Base-by-base conservation (phyloP, 768 basidiomycete species). In the Chalciporus piperatus region DNA sequence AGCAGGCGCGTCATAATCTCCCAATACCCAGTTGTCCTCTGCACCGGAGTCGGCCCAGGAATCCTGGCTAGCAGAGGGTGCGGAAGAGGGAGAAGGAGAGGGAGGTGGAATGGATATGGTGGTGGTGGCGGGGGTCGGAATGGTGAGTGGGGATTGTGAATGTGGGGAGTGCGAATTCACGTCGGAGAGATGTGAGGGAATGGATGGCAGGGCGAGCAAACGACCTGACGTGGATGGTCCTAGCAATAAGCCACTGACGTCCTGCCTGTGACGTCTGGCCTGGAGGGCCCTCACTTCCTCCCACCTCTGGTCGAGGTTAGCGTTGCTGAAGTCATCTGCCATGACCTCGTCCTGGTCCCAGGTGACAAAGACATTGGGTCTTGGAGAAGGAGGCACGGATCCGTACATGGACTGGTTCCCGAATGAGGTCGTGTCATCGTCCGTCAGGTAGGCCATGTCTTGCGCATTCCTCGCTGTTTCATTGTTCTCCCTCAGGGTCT, bases 401-500 rank as follows among this genome's bases (percentile, higher is more conserved):
- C 56, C 48, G 16, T 51, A 37, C 17, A 35, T 0, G 25, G 64
- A 66, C 9, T 51, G 51, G n/a, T 53, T 59, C 22, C 54, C 48
- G 33, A 28, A 32, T 52, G 44, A 67, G 45, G 57, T 55, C 2
- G 52, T 40, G 11, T 58, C 42, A 9, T 59, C 58, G 12, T 60
- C 54, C 6, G 63, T 55, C 45, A 55, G 56, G 45, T 57, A 59
- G 16, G 50, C 52, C 6, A 51, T 3, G 19, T 64, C 55, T 4
- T 37, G 57, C 5, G 32, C 54, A 23, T 52, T 48, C 6, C 14
- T 42, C 41, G 44, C 12, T 45, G 3, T 8, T 6, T 17, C 14
- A 12, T 20, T 4, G 7, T 16, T 25, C 8, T 61, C 48, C 40
- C 66, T 69, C 45, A 81, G 50, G 1, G 80, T 81, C 54, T 78